Evolutionary conservation across 768 basidiomycete species (phyloP).

Genomic region (Suillus bovinus): DNA sequence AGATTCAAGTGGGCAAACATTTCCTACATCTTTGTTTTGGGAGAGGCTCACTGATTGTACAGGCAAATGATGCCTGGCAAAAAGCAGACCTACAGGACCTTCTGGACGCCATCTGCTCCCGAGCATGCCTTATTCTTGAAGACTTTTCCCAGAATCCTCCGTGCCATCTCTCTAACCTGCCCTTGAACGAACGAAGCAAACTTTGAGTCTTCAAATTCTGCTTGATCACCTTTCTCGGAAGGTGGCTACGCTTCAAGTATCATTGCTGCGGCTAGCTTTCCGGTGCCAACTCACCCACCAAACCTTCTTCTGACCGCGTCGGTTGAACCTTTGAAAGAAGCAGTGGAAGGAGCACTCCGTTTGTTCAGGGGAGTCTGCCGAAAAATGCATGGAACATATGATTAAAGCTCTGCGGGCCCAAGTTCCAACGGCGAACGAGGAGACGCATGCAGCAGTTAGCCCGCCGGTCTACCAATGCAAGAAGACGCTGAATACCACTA

Average conservation of each 20-base stretch:
- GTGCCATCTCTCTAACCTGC: background rate
- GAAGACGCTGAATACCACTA: background rate
- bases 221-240: background rate
- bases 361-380: background rate
- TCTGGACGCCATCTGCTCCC: background rate
- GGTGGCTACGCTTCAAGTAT: background rate
- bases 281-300: background rate
- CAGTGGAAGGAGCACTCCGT: background rate
- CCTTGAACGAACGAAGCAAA: constrained; percentile 3
- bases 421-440: background rate
- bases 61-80: constrained; percentile 5
- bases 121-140: constrained; percentile 3
- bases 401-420: background rate
- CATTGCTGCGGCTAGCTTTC: background rate
- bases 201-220: background rate
- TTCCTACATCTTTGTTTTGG: background rate
- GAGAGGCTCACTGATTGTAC: background rate
- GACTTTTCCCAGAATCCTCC: background rate
- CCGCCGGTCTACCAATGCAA: background rate
- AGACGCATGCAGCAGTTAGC: background rate
- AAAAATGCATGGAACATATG: background rate
- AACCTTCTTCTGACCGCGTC: background rate
- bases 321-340: background rate
- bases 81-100: background rate
- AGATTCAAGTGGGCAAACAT: background rate